phyloP scores from a whole-genome alignment of 2,329 filamentous ascomycete genomes.

The Macroventuria anomochaeta region DNA sequence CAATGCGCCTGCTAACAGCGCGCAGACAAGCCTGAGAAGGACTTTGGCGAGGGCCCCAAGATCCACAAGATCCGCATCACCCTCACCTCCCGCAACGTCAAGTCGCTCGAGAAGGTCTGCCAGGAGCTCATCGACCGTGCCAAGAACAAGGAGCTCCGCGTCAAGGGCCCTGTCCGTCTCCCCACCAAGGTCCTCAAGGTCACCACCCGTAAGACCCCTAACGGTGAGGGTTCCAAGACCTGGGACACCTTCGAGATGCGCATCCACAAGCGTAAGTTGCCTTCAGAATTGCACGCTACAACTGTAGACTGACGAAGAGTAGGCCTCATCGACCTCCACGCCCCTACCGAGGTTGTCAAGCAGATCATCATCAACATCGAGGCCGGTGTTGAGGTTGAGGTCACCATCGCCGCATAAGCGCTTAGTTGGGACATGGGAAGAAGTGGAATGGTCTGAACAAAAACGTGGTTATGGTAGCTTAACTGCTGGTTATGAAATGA shows the following conservation, averaged over 20 bases:
- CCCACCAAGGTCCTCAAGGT: constrained; percentile 97
- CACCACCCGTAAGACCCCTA: constrained; percentile 98
- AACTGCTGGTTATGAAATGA: constrained; percentile 32
- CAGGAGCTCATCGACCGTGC: constrained; percentile 97
- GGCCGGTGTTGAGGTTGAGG: constrained; percentile 91
- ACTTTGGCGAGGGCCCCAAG: constrained; percentile 91
- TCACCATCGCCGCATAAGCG: constrained; percentile 82
- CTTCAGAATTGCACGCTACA: neutral
- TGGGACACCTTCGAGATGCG: constrained; percentile 99
- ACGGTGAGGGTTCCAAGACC: constrained; percentile 99
- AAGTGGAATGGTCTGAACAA: constrained; percentile 23
- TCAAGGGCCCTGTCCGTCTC: constrained; percentile 97
- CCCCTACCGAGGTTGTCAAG: constrained; percentile 97
- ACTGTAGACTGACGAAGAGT: constrained; percentile 4
- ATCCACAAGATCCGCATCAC: constrained; percentile 99
- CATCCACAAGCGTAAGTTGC: constrained; percentile 82
- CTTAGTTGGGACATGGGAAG: constrained; percentile 25
- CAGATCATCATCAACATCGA: constrained; percentile 97
- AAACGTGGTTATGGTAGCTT: constrained; percentile 39
- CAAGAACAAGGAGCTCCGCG: constrained; percentile 96
- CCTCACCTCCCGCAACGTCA: constrained; percentile 92
- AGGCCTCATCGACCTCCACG: constrained; percentile 90
- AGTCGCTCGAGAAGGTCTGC: constrained; percentile 88
- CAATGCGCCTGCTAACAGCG: constrained; percentile 19
- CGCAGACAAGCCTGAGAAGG: constrained; percentile 83